Base-by-base conservation (phyloP, 805 yeast species). In the Saccharomycopsis olivae region DNA sequence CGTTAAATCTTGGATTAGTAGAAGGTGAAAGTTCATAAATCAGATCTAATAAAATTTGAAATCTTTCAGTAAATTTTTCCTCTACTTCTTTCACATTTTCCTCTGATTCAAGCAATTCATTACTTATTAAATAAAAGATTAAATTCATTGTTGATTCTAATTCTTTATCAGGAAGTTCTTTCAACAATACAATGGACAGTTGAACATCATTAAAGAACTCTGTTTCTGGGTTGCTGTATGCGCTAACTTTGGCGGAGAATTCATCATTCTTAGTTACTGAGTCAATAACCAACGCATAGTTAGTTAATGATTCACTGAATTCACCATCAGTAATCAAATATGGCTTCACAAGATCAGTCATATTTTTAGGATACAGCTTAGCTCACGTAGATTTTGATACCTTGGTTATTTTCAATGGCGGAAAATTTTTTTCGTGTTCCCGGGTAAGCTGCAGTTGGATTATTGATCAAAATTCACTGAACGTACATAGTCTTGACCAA, bases 141-240 rank as follows among this genome's bases (percentile, higher is more conserved):
- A 43, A 37, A 36, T 46, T 46, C 36, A 46, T 34, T 11, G 41
- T 36, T n/a, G 33, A 20, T 24, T 46, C 47, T 6, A 46, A 36
- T 4, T 43, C 37, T 27, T 38, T 43, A 25, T 46, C 43, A 23
- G 36, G 39, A 5, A 37, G 34, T 9, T 5, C 31, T 16, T 36
- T 39, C 30, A 46, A 43, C 15, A n/a, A n/a, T n/a, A n/a, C n/a
- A n/a, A n/a, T n/a, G n/a, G n/a, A n/a, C n/a, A n/a, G n/a, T n/a
- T n/a, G n/a, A n/a, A n/a, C n/a, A n/a, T n/a, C n/a, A n/a, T n/a
- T n/a, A n/a, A n/a, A n/a, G n/a, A n/a, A n/a, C n/a, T n/a, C n/a
- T n/a, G n/a, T n/a, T n/a, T n/a, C n/a, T n/a, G n/a, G n/a, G n/a
- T n/a, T n/a, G n/a, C n/a, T n/a, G n/a, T n/a, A 30, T 23, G 28